Percentiles rank a stretch among this genome's conserved stretches.
Evolutionary conservation across 306 rosid species (phyloP).

Genomic region (Rosa rugosa): DNA sequence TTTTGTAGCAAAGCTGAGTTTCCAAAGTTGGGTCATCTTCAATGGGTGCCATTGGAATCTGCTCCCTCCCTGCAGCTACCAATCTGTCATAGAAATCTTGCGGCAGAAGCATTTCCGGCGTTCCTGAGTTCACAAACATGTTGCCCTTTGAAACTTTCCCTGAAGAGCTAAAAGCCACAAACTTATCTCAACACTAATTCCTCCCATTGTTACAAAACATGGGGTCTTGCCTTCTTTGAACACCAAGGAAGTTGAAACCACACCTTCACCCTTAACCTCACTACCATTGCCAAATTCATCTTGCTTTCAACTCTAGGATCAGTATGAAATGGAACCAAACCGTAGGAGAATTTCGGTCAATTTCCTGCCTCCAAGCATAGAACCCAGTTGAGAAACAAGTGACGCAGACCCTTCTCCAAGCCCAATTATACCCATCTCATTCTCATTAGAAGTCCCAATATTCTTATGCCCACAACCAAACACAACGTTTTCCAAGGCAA

Average conservation of each 20-base stretch:
- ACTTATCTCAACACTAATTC: not conserved
- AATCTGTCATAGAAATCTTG: not conserved
- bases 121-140: too few relatives aligned
- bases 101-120: too few relatives aligned
- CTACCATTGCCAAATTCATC: constrained; percentile 43
- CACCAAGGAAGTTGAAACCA: not conserved
- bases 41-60: too few relatives aligned
- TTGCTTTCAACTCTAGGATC: constrained; percentile 40
- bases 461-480: constrained; percentile 48
- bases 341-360: constrained; percentile 43
- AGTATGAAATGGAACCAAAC: constrained; percentile 49
- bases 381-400: constrained; percentile 47
- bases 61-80: not conserved
- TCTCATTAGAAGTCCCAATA: constrained; percentile 45
- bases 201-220: not conserved
- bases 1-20: not conserved
- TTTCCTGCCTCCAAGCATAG: constrained; percentile 25
- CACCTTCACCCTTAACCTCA: constrained; percentile 43
- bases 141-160: not conserved
- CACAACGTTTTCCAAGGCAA: constrained; percentile 19
- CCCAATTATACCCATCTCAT: constrained; percentile 58
- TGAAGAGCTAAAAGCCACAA: not conserved
- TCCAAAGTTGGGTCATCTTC: too few relatives aligned
- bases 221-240: not conserved
- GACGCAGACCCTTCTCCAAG: constrained; percentile 51